Percentiles rank a stretch among this genome's conserved stretches.
These are phyloP conservation scores for Schizothecium vesticola DNA, from an alignment of 495 filamentous ascomycete genomes.

Conservation along the genomic window DNA sequence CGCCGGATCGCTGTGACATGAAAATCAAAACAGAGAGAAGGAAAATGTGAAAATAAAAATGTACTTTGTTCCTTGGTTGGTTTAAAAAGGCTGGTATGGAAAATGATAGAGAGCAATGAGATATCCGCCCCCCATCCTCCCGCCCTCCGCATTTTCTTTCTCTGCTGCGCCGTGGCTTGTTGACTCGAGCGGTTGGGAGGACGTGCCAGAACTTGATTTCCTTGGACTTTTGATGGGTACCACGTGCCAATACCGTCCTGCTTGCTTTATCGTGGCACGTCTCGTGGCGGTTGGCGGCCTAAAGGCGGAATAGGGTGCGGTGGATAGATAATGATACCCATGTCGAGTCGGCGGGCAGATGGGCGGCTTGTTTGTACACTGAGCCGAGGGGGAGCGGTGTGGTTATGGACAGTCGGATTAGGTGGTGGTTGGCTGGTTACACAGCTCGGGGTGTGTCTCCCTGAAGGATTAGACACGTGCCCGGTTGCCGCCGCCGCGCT, in stretches of 20 bases:
- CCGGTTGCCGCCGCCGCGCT: constrained; percentile 31
- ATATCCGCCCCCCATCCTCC: neutral
- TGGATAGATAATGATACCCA: neutral
- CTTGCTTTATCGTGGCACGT: neutral
- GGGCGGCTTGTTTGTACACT: neutral
- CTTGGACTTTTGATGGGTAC: no score
- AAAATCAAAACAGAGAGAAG: neutral
- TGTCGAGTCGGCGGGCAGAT: neutral
- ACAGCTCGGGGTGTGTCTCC: constrained; percentile 1
- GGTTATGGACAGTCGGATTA: constrained; percentile 4
- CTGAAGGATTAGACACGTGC: constrained; percentile 31
- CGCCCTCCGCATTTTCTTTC: neutral
- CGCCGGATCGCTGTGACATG: neutral
- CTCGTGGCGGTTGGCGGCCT: neutral
- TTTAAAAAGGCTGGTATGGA: neutral
- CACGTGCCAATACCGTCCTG: neutral
- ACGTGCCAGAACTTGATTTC: neutral
- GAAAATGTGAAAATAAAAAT: neutral
- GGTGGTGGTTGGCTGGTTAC: neutral
- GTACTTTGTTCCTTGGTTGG: neutral
- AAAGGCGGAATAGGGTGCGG: no score
- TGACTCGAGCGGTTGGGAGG: neutral
- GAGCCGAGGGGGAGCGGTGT: neutral
- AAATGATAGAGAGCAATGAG: neutral
- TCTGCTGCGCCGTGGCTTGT: neutral